phyloP scores from a whole-genome alignment of 495 filamentous ascomycete species.

The Neohortaea acidophila region DNA sequence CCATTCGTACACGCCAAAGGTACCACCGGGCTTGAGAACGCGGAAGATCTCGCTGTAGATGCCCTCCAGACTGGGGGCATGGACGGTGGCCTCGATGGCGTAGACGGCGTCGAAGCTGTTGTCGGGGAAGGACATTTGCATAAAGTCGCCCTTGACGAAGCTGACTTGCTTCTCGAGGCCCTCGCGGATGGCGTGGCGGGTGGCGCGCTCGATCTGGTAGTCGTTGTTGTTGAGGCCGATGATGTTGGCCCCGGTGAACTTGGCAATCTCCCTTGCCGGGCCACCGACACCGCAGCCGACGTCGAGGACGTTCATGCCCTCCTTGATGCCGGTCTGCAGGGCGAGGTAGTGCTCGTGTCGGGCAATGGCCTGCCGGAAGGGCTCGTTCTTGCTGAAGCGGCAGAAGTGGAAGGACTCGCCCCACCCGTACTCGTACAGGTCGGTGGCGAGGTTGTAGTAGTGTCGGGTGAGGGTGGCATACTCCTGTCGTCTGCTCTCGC shows the following conservation, averaged over 20 bases:
- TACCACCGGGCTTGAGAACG: slow-evolving; percentile 88
- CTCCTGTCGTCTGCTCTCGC: slow-evolving; percentile 72
- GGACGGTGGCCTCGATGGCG: slow-evolving; percentile 93
- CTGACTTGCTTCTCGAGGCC: slow-evolving; percentile 66
- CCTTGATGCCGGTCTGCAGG: slow-evolving; percentile 69
- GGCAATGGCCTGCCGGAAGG: slow-evolving; percentile 84
- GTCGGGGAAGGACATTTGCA: slow-evolving; percentile 96
- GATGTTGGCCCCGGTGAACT: slow-evolving; percentile 82
- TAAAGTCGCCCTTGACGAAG: slow-evolving; percentile 95
- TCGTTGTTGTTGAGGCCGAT: slow-evolving; percentile 98
- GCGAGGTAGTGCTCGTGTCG: slow-evolving; percentile 98
- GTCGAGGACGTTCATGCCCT: slow-evolving; percentile 81
- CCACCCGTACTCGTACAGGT: slow-evolving; percentile 97
- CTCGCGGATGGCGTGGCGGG: slow-evolving; percentile 66
- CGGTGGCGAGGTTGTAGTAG: slow-evolving; percentile 97
- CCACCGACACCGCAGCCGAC: slow-evolving; percentile 97
- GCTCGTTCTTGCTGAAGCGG: slow-evolving; percentile 77
- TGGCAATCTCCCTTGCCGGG: slow-evolving; percentile 91
- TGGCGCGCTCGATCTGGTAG: slow-evolving; percentile 95
- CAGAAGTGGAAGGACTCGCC: slow-evolving; percentile 94
- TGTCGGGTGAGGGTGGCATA: slow-evolving; percentile 93
- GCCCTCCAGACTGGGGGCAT: slow-evolving; percentile 85
- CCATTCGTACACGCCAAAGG: slow-evolving; percentile 98
- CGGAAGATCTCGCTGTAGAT: slow-evolving; percentile 91
- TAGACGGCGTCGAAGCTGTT: slow-evolving; percentile 92